These are phyloP conservation scores for Tuber magnatum DNA, from an alignment of 495 filamentous ascomycete genomes.

Conservation along the genomic window DNA sequence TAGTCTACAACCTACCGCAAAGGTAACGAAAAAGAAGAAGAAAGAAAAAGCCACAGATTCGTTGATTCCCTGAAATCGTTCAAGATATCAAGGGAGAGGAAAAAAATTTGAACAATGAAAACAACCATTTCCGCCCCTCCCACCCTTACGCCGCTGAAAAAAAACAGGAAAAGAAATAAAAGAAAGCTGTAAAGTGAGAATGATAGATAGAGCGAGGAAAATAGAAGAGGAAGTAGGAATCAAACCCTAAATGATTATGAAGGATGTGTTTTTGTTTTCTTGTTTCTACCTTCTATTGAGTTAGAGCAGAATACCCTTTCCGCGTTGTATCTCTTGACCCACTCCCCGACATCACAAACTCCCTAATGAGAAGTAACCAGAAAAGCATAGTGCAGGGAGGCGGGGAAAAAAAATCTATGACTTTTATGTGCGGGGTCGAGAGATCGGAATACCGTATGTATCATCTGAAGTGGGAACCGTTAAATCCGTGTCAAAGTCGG, in stretches of 20 bases:
- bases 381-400: background rate
- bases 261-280: background rate
- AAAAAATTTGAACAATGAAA: background rate
- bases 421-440: background rate
- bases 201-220: background rate
- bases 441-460: background rate
- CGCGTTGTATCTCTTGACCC: background rate
- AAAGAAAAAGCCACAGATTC: background rate
- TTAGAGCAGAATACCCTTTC: background rate
- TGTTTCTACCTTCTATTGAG: background rate
- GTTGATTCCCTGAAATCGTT: background rate
- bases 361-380: background rate
- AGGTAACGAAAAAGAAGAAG: background rate
- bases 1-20: background rate
- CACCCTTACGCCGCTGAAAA: background rate
- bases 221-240: background rate
- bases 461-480: background rate
- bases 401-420: background rate
- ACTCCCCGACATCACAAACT: background rate
- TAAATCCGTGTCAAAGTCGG: background rate
- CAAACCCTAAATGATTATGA: background rate
- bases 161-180: background rate
- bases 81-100: background rate
- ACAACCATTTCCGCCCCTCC: background rate
- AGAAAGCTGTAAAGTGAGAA: background rate